Evolutionary conservation across 352 stramenopile species (phyloP), one percentile per base, ranked within the genome.

Genomic region (Globisporangium cylindrosporum): DNA sequence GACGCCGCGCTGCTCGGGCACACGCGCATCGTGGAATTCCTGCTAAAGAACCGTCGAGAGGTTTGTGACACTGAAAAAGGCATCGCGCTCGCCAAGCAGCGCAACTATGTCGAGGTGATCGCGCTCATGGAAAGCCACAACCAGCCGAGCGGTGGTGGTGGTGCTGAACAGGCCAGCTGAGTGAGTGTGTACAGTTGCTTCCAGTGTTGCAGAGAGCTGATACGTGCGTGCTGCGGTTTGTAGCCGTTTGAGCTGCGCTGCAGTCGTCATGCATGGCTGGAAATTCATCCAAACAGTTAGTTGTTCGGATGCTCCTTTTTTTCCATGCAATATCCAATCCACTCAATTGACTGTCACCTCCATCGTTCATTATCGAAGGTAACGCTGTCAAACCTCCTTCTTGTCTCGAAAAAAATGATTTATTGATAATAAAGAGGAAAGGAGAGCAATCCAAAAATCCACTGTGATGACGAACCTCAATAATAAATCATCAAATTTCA

Each of bases 1-100:
- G 75, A 89, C 62, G 80, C 79, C 22, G 64, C 66, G 10, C 62
- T 87, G 3, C 72, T 79, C 48, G 82, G 80, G 0, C 74, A 79
- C 41, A 67, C 71, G 3, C 61, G 75, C 9, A 69, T 91, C 29
- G 79, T 91, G 27, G 66, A 72, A 41, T 84, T 77, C 29, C 67
- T 91, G 56, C 49, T 89, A 4, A 32, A 73, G 36, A 67, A 84
- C 24, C 59, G 59, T 27, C 76, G 68, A 5, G 56, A 74, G 29
- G 54, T 74, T 27, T 86, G 75, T 58, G 62, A 86, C 59, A 63
- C 79, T 12, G 64, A 72, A 22, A 78, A 78, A n/a, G 76, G 79
- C 22, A 73, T 89, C 27, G 63, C 71, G 32, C 73, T 88, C 48
- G 79, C 75, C 6, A 78, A 74, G 27, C 77, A 88, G 61, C 73